Evolutionary conservation across 371 early-diverging fungal genomes (phyloP), one percentile per base, ranked within the genome.

Genomic region (Phascolomyces articulosus): DNA sequence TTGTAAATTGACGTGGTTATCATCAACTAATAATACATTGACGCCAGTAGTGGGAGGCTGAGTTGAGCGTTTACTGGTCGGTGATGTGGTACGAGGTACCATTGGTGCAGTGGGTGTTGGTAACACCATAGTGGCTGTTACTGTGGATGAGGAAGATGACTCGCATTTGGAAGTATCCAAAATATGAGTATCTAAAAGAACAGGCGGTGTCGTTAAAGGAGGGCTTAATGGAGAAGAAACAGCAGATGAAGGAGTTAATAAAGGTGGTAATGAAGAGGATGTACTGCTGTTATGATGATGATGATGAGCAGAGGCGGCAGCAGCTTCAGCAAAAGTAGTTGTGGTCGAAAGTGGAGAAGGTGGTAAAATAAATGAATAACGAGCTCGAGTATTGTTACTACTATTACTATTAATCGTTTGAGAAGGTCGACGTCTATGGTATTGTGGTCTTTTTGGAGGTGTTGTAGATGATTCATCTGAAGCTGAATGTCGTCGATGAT

Each of bases 1-100:
- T 48, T 73, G 66, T n/a, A 81, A 78, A 64, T 85, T 85, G 76
- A 88, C 77, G 40, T 66, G 63, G 67, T 88, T 88, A 62, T 88
- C 88, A 63, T 88, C 88, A 18, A 86, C 82, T 40, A 86, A 57
- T 10, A 60, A 24, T 9, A 31, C 60, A 10, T 27, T 68, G 62
- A 41, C 62, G 23, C 51, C 55, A 51, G 11, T 15, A 58, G 11
- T 53, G 23, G 55, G 54, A 24, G 59, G 58, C 58, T 34, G 34
- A 40, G 55, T 20, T 29, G 56, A n/a, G n/a, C n/a, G n/a, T n/a
- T n/a, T n/a, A n/a, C n/a, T n/a, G n/a, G n/a, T n/a, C n/a, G n/a
- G 21, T n/a, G 34, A 26, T 57, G 16, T 56, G 60, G 49, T 55
- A 26, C 58, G 63, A 48, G 40, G 59, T 16, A 29, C 34, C 34